A percentile compares a stretch with the other conserved stretches of the same genome.
phyloP scores from a whole-genome alignment of 768 basidiomycete genomes.

The Suillus lakei region DNA sequence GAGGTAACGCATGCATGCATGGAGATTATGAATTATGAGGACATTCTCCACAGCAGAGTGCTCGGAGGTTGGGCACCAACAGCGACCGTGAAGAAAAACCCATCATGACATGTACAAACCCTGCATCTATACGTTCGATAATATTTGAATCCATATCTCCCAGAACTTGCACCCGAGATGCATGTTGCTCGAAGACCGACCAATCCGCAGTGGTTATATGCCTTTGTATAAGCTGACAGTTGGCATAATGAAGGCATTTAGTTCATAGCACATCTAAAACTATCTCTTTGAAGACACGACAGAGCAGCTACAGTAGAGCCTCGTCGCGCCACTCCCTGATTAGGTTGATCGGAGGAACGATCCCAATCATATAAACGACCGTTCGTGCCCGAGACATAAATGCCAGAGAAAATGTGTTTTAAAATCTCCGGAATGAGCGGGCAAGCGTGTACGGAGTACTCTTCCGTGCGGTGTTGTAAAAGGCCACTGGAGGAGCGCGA shows the following conservation, averaged over 20 bases:
- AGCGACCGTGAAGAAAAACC: not conserved
- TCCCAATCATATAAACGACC: not conserved
- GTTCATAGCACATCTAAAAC: conserved; percentile 18
- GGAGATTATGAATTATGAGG: not conserved
- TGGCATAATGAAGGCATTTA: not conserved
- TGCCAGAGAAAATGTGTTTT: not conserved
- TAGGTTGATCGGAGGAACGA: not conserved
- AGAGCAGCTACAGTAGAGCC: not conserved
- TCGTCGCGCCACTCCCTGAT: not conserved
- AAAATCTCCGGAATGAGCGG: not conserved
- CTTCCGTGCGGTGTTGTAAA: not conserved
- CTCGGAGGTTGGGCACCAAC: not conserved
- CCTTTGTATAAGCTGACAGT: not conserved
- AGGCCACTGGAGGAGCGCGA: not conserved
- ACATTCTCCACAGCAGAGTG: not conserved
- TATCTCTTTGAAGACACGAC: conserved; percentile 18
- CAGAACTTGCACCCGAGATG: conserved; percentile 2
- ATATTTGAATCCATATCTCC: not conserved
- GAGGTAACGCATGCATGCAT: not conserved
- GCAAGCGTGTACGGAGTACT: not conserved
- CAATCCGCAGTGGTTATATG: not conserved
- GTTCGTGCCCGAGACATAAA: not conserved
- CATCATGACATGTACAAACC: not conserved
- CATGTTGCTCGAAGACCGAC: not conserved
- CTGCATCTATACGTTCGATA: not conserved